Evolutionary conservation across 1,284 basidiomycete genomes (phyloP).

Genomic region (Cutaneotrichosporon sp.): DNA sequence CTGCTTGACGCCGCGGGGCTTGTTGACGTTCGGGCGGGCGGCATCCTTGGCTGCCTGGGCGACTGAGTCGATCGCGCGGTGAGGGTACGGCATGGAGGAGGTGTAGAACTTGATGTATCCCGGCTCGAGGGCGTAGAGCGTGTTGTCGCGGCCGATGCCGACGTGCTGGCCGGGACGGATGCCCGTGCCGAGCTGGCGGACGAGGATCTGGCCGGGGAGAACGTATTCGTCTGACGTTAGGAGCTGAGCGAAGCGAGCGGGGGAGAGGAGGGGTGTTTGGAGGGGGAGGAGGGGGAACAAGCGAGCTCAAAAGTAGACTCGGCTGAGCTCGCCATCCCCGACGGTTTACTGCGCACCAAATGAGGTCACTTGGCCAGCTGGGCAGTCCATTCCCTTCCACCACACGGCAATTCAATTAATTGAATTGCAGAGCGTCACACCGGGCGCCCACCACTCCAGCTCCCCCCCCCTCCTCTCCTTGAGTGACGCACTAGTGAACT

Average conservation of each 20-base stretch:
- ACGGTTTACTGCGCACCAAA: background rate
- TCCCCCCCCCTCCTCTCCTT: background rate
- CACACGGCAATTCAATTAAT: no score
- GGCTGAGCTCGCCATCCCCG: background rate
- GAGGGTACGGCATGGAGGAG: slow-evolving; percentile 46
- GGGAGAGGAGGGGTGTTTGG: background rate
- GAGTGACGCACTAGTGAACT: slow-evolving; percentile 74
- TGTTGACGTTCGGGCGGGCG: slow-evolving; percentile 34
- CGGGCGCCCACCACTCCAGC: no score
- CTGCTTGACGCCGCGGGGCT: slow-evolving; percentile 57
- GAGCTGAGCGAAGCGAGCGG: background rate
- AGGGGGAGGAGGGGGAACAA: background rate
- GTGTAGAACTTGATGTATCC: slow-evolving; percentile 88
- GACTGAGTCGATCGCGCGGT: slow-evolving; percentile 48
- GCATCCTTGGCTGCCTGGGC: slow-evolving; percentile 20
- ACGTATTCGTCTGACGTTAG: slow-evolving; percentile 71
- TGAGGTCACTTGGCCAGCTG: no score
- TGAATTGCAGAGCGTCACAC: no score
- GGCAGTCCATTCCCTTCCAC: no score
- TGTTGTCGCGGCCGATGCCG: slow-evolving; percentile 85
- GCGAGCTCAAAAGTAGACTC: background rate
- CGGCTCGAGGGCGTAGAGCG: slow-evolving; percentile 80
- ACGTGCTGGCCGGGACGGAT: slow-evolving; percentile 93
- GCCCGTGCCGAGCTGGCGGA: slow-evolving; percentile 82
- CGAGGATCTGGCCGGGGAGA: slow-evolving; percentile 87